Base-by-base conservation (phyloP, 2,329 filamentous ascomycete species). In the Claviceps sp. region DNA sequence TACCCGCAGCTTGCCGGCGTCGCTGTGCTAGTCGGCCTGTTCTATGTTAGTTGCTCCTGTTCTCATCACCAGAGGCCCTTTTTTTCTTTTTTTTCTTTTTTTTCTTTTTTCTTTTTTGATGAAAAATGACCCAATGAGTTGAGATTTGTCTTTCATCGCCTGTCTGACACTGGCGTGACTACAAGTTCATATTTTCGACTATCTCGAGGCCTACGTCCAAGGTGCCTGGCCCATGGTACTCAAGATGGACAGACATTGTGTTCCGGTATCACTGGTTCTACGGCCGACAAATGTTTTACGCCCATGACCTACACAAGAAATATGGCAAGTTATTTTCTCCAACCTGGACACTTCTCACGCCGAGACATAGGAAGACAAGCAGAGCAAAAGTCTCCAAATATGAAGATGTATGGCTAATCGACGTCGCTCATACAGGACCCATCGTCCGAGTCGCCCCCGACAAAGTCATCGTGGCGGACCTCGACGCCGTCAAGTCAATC, bases 401-500 rank as follows among this genome's bases (percentile, higher is more conserved):
- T 16, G n/a, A n/a, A 34, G 36, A 17, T 11, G 40, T 2, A 11
- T 22, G 5, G 29, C 34, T 40, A 26, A 29, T 23, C 5, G 17
- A 26, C 11, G 16, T 16, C 5, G 13, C 14, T n/a, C 4, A 11
- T 37, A 58, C 7, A 45, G 61, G 61, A 0, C 60, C 58, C 8
- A 51, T 63, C 5, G 61, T 64, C 16, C 59, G 61, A 26, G 54
- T 61, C 8, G 52, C 49, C 17, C 61, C 62, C 2, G 54, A 57
- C 22, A 56, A 60, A 9, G 55, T 64, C 16, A 54, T 52, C 44
- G 48, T 63, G 9, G 50, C 57, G 6, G 56, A 62, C 17, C 40
- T 61, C 11, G 53, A 57, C 5, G 56, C 52, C 38, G 50, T 60
- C 29, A 60, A 57, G 38, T 47, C 51, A 67, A 42, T 78, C 65